phyloP scores from a whole-genome alignment of 75 land plant genomes.

The Selaginella tamariscina region DNA sequence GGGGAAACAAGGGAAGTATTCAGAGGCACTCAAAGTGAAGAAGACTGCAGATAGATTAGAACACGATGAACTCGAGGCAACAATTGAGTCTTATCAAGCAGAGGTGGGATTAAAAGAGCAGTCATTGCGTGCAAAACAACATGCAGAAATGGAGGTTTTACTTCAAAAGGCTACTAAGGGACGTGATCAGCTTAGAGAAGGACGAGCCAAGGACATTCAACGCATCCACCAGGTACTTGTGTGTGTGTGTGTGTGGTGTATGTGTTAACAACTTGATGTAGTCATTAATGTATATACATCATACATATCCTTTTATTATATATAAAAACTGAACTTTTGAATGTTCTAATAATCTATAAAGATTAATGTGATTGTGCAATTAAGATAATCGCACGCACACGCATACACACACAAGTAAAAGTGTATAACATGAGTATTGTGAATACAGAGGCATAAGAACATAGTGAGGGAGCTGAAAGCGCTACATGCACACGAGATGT shows the following conservation, averaged over 20 bases:
- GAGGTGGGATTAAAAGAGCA: conserved; percentile 26
- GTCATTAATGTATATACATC: no score
- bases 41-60: conserved; percentile 29
- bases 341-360: neutral
- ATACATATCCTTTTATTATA: no score
- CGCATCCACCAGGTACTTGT: conserved; percentile 21
- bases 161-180: conserved; percentile 33
- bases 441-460: conserved; percentile 30
- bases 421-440: no score
- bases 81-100: conserved; percentile 25
- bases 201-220: conserved; percentile 25
- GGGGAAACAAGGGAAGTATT: conserved; percentile 33
- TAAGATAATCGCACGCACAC: no score
- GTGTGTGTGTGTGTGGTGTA: no score
- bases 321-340: conserved; percentile 10
- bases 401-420: no score
- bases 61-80: conserved; percentile 28
- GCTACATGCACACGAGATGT: conserved; percentile 19
- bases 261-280: no score
- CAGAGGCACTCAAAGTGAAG: conserved; percentile 29
- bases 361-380: neutral
- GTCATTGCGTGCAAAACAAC: conserved; percentile 30
- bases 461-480: conserved; percentile 27
- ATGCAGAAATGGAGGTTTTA: conserved; percentile 30
- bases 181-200: conserved; percentile 34